Conservation (phyloP, 805 yeast species). For the Schwanniomyces polymorphus region DNA sequence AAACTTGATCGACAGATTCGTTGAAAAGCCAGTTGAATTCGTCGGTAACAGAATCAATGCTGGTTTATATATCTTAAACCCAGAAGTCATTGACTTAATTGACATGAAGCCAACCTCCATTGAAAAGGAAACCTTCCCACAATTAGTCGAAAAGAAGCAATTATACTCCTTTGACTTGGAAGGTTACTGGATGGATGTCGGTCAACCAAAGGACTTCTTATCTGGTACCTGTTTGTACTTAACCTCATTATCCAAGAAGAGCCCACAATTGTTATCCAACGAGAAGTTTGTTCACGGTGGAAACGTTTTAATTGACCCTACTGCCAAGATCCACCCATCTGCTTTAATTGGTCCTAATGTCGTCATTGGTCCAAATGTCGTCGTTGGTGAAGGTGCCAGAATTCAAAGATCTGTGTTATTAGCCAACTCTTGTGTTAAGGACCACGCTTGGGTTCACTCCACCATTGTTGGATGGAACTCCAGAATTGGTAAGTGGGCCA, state of each 20-base stretch:
- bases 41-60: slow-evolving; percentile 99
- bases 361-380: slow-evolving; percentile 94
- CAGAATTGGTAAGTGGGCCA: slow-evolving; percentile 97
- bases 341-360: slow-evolving; percentile 99
- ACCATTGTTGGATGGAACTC: slow-evolving; percentile 99
- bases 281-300: slow-evolving; percentile 83
- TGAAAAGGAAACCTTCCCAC: slow-evolving; percentile 99
- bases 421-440: slow-evolving; percentile 88
- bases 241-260: slow-evolving; percentile 79
- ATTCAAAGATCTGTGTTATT: slow-evolving; percentile 92
- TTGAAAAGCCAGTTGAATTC: slow-evolving; percentile 98
- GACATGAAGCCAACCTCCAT: slow-evolving; percentile 98
- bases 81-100: slow-evolving; percentile 92
- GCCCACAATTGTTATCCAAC: slow-evolving; percentile 64
- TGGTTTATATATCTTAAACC: slow-evolving; percentile 97
- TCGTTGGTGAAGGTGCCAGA: slow-evolving; percentile 98
- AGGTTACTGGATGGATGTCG: slow-evolving; percentile 99
- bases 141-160: slow-evolving; percentile 81
- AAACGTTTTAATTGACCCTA: slow-evolving; percentile 90
- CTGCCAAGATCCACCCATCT: slow-evolving; percentile 88
- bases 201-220: slow-evolving; percentile 99
- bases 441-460: slow-evolving; percentile 96
- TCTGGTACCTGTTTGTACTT: slow-evolving; percentile 94
- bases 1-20: slow-evolving; percentile 96
- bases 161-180: slow-evolving; percentile 95